Percentiles rank a stretch among this genome's conserved stretches.
These are phyloP conservation scores for Aspergillus unguis DNA, from an alignment of 2,329 filamentous ascomycete species.

Conservation along the genomic window DNA sequence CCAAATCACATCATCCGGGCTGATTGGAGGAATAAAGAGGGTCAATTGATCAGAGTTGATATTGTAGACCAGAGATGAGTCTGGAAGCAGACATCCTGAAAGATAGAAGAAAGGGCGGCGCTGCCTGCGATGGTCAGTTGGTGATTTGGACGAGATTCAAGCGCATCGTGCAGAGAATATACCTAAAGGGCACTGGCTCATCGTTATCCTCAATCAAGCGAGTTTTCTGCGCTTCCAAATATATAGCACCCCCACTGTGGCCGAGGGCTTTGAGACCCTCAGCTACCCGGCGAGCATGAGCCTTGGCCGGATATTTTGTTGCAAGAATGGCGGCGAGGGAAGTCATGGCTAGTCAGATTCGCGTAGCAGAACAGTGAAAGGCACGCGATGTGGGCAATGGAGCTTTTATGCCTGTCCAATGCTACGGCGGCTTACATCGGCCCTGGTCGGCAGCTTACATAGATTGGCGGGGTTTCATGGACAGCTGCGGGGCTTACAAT, in stretches of 20 bases:
- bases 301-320: slow-evolving; percentile 75
- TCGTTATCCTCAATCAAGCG: slow-evolving; percentile 88
- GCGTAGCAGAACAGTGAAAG: neutral
- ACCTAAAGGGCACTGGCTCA: slow-evolving; percentile 75
- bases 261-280: slow-evolving; percentile 67
- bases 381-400: neutral
- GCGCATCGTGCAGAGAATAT: slow-evolving; percentile 17
- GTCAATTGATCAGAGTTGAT: slow-evolving; percentile 69
- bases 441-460: neutral
- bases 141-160: neutral
- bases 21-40: slow-evolving; percentile 84
- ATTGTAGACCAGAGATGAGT: slow-evolving; percentile 78
- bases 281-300: slow-evolving; percentile 79
- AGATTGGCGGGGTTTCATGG: neutral
- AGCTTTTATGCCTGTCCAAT: slow-evolving; percentile 4
- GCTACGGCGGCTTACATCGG: slow-evolving; percentile 4
- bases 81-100: slow-evolving; percentile 76
- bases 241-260: slow-evolving; percentile 71
- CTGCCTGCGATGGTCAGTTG: slow-evolving; percentile 56
- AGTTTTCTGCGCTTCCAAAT: slow-evolving; percentile 80
- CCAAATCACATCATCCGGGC: slow-evolving; percentile 91
- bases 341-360: slow-evolving; percentile 24
- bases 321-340: slow-evolving; percentile 44
- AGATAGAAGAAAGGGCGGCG: slow-evolving; percentile 94
- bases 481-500: neutral